Evolutionary conservation across 768 basidiomycete species (phyloP).

Genomic region (Tylopilus rubrobrunneus): DNA sequence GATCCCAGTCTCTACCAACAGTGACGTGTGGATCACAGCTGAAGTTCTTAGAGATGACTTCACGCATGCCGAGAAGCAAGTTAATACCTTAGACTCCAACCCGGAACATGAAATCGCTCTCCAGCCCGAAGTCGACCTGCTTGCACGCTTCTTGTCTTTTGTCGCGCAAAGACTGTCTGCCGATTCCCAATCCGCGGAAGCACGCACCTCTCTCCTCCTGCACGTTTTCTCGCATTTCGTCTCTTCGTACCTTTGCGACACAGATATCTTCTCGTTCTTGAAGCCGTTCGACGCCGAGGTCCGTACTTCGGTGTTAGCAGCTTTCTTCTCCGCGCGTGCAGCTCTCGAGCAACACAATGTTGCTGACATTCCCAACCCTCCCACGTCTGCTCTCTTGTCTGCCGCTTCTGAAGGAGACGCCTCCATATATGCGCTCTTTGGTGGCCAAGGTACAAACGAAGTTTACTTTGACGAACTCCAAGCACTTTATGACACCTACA

Average conservation of each 20-base stretch:
- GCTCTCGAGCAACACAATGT: constrained; percentile 57
- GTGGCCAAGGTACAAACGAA: constrained; percentile 97
- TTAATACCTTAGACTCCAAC: constrained; percentile 54
- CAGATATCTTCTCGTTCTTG: constrained; percentile 80
- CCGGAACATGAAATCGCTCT: constrained; percentile 48
- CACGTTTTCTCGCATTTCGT: constrained; percentile 78
- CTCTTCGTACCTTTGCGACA: constrained; percentile 60
- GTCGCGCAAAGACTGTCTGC: constrained; percentile 60
- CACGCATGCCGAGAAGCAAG: constrained; percentile 54
- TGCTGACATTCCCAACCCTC: constrained; percentile 52
- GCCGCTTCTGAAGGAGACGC: constrained; percentile 60
- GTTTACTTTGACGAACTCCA: constrained; percentile 97
- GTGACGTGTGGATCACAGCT: constrained; percentile 88
- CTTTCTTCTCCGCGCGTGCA: constrained; percentile 77
- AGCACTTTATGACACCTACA: constrained; percentile 86
- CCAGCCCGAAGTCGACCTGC: constrained; percentile 73
- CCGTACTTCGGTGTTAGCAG: constrained; percentile 69
- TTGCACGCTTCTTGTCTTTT: constrained; percentile 80
- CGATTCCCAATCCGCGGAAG: constrained; percentile 47
- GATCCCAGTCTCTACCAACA: constrained; percentile 78
- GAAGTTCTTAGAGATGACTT: constrained; percentile 92
- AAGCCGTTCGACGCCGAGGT: constrained; percentile 71
- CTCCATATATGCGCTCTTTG: constrained; percentile 89
- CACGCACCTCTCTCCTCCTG: constrained; percentile 64
- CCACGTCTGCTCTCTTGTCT: constrained; percentile 64